Base-by-base conservation (phyloP, 2,329 filamentous ascomycete species). In the Corniculantispora saksenae region DNA sequence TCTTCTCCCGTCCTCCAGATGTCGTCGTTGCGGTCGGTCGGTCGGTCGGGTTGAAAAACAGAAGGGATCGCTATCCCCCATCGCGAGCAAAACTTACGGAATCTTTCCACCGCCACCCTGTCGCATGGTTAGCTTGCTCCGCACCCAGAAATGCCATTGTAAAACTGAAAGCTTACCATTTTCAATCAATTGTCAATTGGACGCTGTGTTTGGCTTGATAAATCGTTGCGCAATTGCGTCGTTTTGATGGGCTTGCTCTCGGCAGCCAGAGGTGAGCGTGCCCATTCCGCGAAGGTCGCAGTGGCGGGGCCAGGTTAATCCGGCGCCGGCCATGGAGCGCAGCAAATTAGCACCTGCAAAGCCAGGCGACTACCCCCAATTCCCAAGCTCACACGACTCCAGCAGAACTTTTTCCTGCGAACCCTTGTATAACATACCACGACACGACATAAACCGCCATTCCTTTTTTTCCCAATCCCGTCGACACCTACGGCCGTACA, bases 41-140 rank as follows among this genome's bases (percentile, higher is more conserved):
- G 45, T 51, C 40, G 32, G n/a, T n/a, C n/a, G 32, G 32, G 32
- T 32, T 32, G 3, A 8, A 27, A n/a, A 29, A 25, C 50, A 32
- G 43, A 50, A n/a, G 29, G 13, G 15, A 60, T 48, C 45, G 54
- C 23, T n/a, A n/a, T 67, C 56, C 66, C 35, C 61, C 25, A 40
- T 67, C 61, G 64, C 58, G 55, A 54, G n/a, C 27, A 66, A 67
- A 64, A 79, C 81, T 84, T 79, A 86, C 84, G 82, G 83, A 74
- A 86, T 78, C 78, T 80, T 81, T 77, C 87, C 89, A 83, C 93
- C 93, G 82, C 91, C 91, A 83, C 91, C 91, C 90, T 89, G 69
- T 56, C 27, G 62, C 67, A 67, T 66, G 61, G 69, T 86, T 78
- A 87, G 83, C 70, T 67, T 62, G 25, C 38, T 21, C 29, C 10